Conservation (phyloP, 768 basidiomycete genomes). For the Tricholoma hemisulphureum region DNA sequence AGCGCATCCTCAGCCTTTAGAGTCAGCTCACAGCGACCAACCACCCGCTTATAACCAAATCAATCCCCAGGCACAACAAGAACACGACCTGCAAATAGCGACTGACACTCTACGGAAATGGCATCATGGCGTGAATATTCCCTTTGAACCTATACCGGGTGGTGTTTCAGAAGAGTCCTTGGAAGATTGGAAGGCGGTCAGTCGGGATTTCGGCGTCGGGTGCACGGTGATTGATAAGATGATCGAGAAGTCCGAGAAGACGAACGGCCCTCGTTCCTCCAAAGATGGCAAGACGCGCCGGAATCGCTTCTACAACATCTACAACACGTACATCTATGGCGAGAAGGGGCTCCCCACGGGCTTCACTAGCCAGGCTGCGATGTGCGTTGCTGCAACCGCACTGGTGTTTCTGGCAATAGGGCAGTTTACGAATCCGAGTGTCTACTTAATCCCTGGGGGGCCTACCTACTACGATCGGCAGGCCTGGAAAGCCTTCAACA, state of each 20-base stretch:
- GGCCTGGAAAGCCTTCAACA: slow-evolving; percentile 79
- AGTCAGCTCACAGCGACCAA: slow-evolving; percentile 44
- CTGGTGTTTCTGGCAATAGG: slow-evolving; percentile 60
- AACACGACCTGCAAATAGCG: slow-evolving; percentile 50
- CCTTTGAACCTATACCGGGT: slow-evolving; percentile 42
- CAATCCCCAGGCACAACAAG: slow-evolving; percentile 49
- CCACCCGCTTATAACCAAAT: slow-evolving; percentile 75
- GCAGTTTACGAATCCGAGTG: slow-evolving; percentile 56
- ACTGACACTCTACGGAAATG: slow-evolving; percentile 64
- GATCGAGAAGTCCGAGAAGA: slow-evolving; percentile 39
- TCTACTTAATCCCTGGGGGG: slow-evolving; percentile 56
- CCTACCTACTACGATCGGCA: slow-evolving; percentile 73
- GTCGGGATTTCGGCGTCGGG: slow-evolving; percentile 75
- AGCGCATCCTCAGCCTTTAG: slow-evolving; percentile 35
- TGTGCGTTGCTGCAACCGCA: slow-evolving; percentile 64
- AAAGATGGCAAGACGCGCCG: slow-evolving; percentile 26
- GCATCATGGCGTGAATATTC: slow-evolving; percentile 60
- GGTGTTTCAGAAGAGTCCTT: slow-evolving; percentile 65
- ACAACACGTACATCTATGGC: slow-evolving; percentile 68
- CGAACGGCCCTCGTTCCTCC: slow-evolving; percentile 15
- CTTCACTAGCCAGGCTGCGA: slow-evolving; percentile 45
- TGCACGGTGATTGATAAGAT: slow-evolving; percentile 76
- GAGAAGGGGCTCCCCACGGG: slow-evolving; percentile 38
- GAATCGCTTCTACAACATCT: slow-evolving; percentile 79
- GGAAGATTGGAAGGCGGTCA: slow-evolving; percentile 78